Conservation (phyloP, 202 grass and related monocot genomes). For the Brachypodium distachyon region DNA sequence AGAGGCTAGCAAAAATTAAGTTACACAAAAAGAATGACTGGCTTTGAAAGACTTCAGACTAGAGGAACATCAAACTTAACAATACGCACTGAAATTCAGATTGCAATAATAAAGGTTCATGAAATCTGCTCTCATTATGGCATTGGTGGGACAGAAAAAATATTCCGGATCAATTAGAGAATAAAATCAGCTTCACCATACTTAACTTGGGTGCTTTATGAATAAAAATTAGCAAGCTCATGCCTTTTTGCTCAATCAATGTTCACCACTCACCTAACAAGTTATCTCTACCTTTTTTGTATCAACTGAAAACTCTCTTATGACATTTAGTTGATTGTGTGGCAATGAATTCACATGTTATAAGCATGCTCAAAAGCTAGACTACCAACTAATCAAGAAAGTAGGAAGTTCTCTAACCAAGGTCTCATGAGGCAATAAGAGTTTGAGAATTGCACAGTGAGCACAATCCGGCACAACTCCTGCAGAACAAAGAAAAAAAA, state of each 20-base stretch:
- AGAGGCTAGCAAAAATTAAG: not conserved
- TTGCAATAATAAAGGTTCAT: not conserved
- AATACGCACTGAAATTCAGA: not conserved
- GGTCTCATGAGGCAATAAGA: not conserved
- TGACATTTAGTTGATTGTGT: not conserved
- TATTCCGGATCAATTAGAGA: not conserved
- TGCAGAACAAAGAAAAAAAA: not conserved
- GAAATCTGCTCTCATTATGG: not conserved
- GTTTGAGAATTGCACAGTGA: not conserved
- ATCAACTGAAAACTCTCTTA: not conserved
- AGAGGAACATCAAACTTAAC: not conserved
- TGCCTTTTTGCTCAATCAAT: not conserved
- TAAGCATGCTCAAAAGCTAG: not conserved
- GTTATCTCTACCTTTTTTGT: not conserved
- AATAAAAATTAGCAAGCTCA: not conserved
- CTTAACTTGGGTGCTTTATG: not conserved
- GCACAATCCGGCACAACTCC: not conserved
- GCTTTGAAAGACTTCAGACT: not conserved
- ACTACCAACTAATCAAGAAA: not conserved
- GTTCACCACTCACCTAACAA: not conserved
- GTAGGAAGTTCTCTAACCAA: not conserved
- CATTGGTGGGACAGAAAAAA: not conserved
- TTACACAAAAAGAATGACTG: not conserved
- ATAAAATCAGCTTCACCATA: not conserved
- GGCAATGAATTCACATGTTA: not conserved